Evolutionary conservation across 2,329 filamentous ascomycete genomes (phyloP), one percentile per base, ranked within the genome.

Genomic region (Colletotrichum caudatum): DNA sequence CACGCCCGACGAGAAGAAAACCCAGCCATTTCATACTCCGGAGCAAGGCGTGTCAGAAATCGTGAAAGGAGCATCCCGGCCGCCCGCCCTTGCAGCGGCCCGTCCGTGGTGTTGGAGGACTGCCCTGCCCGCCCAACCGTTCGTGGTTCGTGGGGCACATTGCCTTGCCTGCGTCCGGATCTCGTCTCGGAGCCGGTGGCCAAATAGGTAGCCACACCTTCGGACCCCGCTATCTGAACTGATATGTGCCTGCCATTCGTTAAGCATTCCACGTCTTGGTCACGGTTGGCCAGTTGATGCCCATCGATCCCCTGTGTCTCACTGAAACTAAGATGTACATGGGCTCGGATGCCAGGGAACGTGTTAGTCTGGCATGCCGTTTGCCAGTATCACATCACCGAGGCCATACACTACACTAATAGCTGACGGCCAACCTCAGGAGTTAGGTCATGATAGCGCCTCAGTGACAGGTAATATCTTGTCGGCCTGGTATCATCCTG

Each of bases 261-360:
- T 50, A 57, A 62, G 64, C 64, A 67, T 62, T 44, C 35, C 64
- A 44, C 58, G 57, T 37, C 51, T n/a, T 51, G 9, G 33, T 44
- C 26, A 35, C 16, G 18, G 48, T 44, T 37, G 53, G 35, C 41
- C 56, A 58, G 57, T n/a, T 54, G 18, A 48, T 35, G 48, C 67
- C 39, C 57, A 60, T 64, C 41, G 63, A 61, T 50, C 23, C 50
- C 57, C 48, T 37, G 3, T 50, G 35, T 46, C 33, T 62, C 57
- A 50, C 51, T 44, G 18, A 70, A 70, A 50, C 48, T 35, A 35
- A 26, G 53, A 33, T 35, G 20, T 44, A 26, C 56, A 44, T 59
- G 35, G 64, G 37, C 57, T 26, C 35, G 16, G n/a, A 59, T 35
- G 26, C 39, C 16, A 35, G n/a, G 62, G 44, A 50, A 41, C 20